These are phyloP conservation scores for Alloascoidea africana DNA, from an alignment of 805 yeast species.

Conservation along the genomic window DNA sequence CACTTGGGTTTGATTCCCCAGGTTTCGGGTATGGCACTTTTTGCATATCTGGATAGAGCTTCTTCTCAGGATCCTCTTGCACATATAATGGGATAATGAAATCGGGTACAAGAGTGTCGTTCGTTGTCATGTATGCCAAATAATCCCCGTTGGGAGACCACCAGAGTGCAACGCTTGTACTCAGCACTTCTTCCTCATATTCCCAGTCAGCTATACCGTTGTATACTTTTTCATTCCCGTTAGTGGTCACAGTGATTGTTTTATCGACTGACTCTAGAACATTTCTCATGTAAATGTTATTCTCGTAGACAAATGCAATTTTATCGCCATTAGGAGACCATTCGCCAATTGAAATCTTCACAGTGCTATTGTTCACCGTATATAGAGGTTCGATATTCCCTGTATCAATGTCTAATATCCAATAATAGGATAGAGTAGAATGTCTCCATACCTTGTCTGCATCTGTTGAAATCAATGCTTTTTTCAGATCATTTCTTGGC, in stretches of 20 bases:
- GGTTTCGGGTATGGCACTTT: slow-evolving; percentile 59
- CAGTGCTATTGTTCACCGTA: slow-evolving; percentile 6
- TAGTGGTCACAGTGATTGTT: slow-evolving; percentile 16
- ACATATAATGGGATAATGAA: slow-evolving; percentile 38
- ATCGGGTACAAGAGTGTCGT: slow-evolving; percentile 43
- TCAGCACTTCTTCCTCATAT: slow-evolving; percentile 67
- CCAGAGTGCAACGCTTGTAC: slow-evolving; percentile 46
- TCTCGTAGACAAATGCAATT: slow-evolving; percentile 52
- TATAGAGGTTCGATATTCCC: slow-evolving; percentile 12
- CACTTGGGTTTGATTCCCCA: slow-evolving; percentile 44
- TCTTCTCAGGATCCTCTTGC: slow-evolving; percentile 13
- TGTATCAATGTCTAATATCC: slow-evolving; percentile 37
- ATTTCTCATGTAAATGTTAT: slow-evolving; percentile 49
- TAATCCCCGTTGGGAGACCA: slow-evolving; percentile 54
- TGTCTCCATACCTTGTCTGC: slow-evolving; percentile 37
- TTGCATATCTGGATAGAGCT: slow-evolving; percentile 30
- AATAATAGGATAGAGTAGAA: slow-evolving; percentile 45
- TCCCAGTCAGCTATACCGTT: slow-evolving; percentile 78
- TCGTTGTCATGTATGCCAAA: slow-evolving; percentile 36
- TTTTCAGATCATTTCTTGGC: neutral
- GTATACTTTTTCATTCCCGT: slow-evolving; percentile 35
- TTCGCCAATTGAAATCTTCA: slow-evolving; percentile 33
- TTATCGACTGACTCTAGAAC: too few species aligned
- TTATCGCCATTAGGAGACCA: slow-evolving; percentile 65
- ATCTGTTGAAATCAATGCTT: neutral